Conservation (phyloP, 345 rosid species). For the Trapa incisa region DNA sequence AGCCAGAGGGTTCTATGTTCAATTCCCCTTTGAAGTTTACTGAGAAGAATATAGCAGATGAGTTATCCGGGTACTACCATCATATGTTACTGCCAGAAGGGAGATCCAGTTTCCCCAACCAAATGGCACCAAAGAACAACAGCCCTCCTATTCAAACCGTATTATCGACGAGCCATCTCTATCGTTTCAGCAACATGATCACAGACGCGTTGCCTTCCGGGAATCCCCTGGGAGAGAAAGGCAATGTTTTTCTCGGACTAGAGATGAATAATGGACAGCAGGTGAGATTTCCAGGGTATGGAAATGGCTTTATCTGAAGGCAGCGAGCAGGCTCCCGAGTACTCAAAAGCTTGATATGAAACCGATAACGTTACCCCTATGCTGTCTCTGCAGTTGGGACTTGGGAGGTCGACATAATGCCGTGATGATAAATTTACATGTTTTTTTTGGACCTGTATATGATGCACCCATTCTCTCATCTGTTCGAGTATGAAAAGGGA, state of each 20-base stretch:
- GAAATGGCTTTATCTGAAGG: background rate
- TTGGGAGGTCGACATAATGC: no score
- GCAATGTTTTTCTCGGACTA: background rate
- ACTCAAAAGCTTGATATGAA: no score
- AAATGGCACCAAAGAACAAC: background rate
- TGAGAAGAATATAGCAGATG: background rate
- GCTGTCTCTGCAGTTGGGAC: no score
- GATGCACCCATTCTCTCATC: no score
- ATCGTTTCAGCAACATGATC: background rate
- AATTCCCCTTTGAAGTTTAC: background rate
- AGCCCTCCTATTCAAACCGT: background rate
- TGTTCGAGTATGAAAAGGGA: no score
- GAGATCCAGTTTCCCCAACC: background rate
- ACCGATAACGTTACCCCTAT: no score
- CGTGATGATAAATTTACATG: no score
- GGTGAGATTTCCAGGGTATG: background rate
- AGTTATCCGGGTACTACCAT: background rate
- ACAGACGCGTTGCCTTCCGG: background rate
- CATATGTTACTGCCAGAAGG: constrained; percentile 1
- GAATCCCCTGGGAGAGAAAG: background rate
- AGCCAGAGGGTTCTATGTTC: background rate
- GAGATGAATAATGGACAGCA: background rate
- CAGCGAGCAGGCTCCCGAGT: no score
- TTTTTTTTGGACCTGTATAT: no score
- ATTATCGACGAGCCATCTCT: background rate